These are phyloP conservation scores for Ustilago shanxiensis DNA, from an alignment of 1,284 basidiomycete species.

Conservation along the genomic window DNA sequence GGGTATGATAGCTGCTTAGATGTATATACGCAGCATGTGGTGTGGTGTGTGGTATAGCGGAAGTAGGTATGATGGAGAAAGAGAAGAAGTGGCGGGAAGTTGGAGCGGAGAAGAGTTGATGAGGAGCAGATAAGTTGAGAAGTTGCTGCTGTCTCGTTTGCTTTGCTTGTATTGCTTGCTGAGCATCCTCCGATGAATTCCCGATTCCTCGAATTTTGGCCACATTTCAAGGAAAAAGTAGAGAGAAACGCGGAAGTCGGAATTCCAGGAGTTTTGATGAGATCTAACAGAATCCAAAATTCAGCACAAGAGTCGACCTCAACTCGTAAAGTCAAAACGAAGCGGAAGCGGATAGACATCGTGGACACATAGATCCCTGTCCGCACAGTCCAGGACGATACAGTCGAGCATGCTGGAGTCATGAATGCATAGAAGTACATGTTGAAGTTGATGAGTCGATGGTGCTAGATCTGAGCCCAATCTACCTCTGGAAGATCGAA, in stretches of 20 bases:
- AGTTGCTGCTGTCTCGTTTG: no score
- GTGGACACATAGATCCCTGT: no score
- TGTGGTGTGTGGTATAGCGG: not conserved
- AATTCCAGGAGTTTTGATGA: not conserved
- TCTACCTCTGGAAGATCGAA: conserved; percentile 42
- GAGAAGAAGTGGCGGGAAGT: conserved; percentile 14
- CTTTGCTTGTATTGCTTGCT: no score
- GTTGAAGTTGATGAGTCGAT: not conserved
- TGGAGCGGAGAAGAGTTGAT: conserved; percentile 9
- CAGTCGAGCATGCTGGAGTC: not conserved
- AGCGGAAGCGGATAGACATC: no score
- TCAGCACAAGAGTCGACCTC: no score
- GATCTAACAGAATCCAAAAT: not conserved
- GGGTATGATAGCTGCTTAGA: conserved; percentile 12
- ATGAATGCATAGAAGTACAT: conserved; percentile 9
- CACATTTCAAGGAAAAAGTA: not conserved
- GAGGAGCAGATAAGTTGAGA: conserved; percentile 4
- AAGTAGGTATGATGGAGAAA: not conserved
- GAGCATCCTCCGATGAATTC: conserved; percentile 7
- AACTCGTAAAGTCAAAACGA: no score
- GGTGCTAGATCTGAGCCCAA: no score
- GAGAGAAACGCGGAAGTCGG: conserved; percentile 21
- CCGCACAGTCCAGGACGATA: not conserved
- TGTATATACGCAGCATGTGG: not conserved
- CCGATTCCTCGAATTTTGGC: conserved; percentile 24